Evolutionary conservation across 495 filamentous ascomycete species (phyloP), one percentile per base, ranked within the genome.

Genomic region (Annulohypoxylon moriforme): DNA sequence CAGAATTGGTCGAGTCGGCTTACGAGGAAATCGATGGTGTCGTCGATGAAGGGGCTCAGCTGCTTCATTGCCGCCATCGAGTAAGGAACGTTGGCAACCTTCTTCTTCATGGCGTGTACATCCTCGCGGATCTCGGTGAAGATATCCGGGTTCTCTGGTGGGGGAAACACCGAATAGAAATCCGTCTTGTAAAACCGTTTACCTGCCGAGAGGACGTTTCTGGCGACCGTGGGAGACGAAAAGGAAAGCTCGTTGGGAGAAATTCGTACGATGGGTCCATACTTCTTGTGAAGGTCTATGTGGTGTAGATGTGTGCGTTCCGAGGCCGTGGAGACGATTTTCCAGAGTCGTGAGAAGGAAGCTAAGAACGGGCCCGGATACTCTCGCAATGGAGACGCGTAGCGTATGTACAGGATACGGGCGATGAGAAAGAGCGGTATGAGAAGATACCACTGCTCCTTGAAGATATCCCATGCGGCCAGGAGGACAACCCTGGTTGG

Each of bases 61-160:
- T 86, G 81, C 63, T 80, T 81, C 85, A 87, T 87, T 53, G 81
- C 83, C 0, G 81, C 80, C 85, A 88, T 86, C 64, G 80, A 81
- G 72, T 87, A 88, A 1, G 85, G 82, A 24, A 85, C 82, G 44
- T 83, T 83, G 46, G 86, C 85, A 31, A 87, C 85, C 44, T 85
- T 80, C 75, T 87, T 88, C 81, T 86, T 86, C 57, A 81, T 76
- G 1, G 85, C 85, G 76, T 87, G 85, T 40, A 85, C 81, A 58
- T 84, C 80, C 78, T 88, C 86, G 57, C 83, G 76, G 7, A 77
- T 81, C 76, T 87, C 85, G 52, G 85, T 87, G 77, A 88, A 88
- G 76, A 87, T 86, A 52, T 87, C 86, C n/a, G 85, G 85, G 74
- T 87, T 87, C 72, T 87, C 85, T 1, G 85, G 82, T 6, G 85